Conservation (phyloP, 345 rosid species). For the Hibiscus syriacus region DNA sequence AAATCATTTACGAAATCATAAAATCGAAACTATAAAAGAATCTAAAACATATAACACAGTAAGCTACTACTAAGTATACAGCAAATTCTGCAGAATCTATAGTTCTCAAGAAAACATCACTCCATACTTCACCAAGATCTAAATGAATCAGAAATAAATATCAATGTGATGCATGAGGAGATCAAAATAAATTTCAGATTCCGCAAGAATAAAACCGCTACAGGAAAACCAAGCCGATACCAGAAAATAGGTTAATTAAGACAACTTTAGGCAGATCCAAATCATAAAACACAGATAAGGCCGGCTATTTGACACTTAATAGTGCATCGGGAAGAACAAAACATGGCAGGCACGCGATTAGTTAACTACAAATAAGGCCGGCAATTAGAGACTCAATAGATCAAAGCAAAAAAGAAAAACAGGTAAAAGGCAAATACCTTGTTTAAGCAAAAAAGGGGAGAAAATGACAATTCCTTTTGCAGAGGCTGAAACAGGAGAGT, state of each 20-base stretch:
- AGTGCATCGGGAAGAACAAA: background rate
- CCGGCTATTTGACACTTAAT: background rate
- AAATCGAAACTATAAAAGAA: background rate
- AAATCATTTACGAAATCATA: background rate
- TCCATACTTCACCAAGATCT: slow-evolving; percentile 3
- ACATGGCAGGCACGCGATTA: background rate
- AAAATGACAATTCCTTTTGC: background rate
- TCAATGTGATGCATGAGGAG: background rate
- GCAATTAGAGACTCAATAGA: no score
- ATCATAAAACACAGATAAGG: slow-evolving; percentile 2
- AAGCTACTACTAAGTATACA: no score
- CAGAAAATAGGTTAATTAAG: background rate
- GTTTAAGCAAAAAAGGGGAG: background rate
- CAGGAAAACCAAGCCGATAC: background rate
- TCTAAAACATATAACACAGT: background rate
- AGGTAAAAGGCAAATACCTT: background rate
- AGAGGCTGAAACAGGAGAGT: background rate
- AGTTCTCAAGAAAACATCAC: background rate
- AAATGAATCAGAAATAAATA: background rate
- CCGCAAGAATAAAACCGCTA: background rate
- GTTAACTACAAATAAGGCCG: background rate
- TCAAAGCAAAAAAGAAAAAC: background rate
- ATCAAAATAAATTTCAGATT: background rate
- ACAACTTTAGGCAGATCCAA: slow-evolving; percentile 2
- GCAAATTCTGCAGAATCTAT: background rate